Percentiles rank a stretch among this genome's conserved stretches.
Evolutionary conservation across 805 yeast genomes (phyloP).

Genomic region (Kuraishia ogatae): DNA sequence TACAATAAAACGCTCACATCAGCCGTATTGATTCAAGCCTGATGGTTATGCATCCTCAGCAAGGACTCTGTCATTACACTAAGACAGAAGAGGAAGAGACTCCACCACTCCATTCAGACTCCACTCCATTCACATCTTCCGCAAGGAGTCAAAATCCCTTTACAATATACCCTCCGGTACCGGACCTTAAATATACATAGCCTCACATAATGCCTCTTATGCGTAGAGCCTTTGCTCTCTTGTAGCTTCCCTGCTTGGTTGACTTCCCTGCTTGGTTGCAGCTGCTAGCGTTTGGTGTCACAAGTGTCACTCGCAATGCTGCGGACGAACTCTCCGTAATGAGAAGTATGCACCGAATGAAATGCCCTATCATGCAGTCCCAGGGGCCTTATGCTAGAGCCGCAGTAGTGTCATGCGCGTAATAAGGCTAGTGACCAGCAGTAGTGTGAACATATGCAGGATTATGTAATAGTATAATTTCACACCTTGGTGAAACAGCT

Average conservation of each 20-base stretch:
- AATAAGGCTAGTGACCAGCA: background rate
- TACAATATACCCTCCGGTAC: background rate
- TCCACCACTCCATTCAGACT: too few relatives aligned
- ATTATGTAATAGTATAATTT: background rate
- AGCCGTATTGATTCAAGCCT: too few relatives aligned
- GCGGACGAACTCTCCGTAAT: background rate
- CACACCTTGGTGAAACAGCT: too few relatives aligned
- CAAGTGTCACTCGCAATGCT: background rate
- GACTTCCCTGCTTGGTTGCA: background rate
- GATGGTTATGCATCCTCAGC: background rate
- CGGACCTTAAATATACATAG: background rate
- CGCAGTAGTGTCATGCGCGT: background rate
- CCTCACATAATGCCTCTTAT: background rate
- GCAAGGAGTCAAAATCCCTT: background rate
- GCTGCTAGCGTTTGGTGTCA: background rate
- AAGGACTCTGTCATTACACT: too few relatives aligned
- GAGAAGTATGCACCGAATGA: background rate
- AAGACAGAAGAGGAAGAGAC: too few relatives aligned
- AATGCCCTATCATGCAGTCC: background rate
- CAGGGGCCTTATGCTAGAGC: background rate
- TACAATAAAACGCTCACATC: background rate
- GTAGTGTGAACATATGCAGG: background rate
- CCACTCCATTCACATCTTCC: too few relatives aligned
- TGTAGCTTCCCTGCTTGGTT: background rate
- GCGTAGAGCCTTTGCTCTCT: background rate